Percentiles rank a stretch among this genome's conserved stretches.
Evolutionary conservation across 805 yeast species (phyloP).

Genomic region (Saturnispora gosingensis): DNA sequence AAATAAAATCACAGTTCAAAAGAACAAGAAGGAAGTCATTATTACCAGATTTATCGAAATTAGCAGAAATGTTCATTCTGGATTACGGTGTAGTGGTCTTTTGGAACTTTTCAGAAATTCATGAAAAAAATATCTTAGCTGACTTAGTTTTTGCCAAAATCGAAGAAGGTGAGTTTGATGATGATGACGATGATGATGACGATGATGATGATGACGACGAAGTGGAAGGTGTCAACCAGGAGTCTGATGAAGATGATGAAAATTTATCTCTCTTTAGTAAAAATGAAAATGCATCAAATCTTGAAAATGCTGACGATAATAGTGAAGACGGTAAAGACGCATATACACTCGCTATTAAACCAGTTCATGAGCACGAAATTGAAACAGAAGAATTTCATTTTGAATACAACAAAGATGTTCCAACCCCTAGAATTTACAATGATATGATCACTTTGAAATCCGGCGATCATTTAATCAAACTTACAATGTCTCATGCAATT

Average conservation of each 20-base stretch:
- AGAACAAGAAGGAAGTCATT: slow-evolving; percentile 12
- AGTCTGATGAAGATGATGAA: slow-evolving; percentile 8
- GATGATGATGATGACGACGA: slow-evolving; percentile 30
- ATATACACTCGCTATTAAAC: slow-evolving; percentile 49
- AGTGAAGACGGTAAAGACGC: slow-evolving; percentile 11
- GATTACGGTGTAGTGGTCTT: slow-evolving; percentile 95
- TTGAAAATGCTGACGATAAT: slow-evolving; percentile 3
- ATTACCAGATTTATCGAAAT: slow-evolving; percentile 43
- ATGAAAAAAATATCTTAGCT: slow-evolving; percentile 88
- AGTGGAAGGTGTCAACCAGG: slow-evolving; percentile 18
- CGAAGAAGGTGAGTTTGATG: slow-evolving; percentile 34
- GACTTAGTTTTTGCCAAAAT: slow-evolving; percentile 68
- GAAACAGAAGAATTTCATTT: slow-evolving; percentile 86
- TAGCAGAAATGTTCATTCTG: slow-evolving; percentile 84
- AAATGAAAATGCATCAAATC: slow-evolving; percentile 1
- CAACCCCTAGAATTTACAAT: slow-evolving; percentile 66
- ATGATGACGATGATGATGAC: slow-evolving; percentile 24
- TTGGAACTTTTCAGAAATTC: slow-evolving; percentile 91
- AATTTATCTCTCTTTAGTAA: slow-evolving; percentile 2
- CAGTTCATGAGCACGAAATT: slow-evolving; percentile 78
- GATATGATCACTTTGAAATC: slow-evolving; percentile 88
- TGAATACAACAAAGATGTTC: slow-evolving; percentile 44
- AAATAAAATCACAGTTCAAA: background rate
- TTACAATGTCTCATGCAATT: slow-evolving; percentile 91
- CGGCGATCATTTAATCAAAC: slow-evolving; percentile 85